Evolutionary conservation across 2,329 filamentous ascomycete species (phyloP).

Genomic region (Colletotrichum acutatum): DNA sequence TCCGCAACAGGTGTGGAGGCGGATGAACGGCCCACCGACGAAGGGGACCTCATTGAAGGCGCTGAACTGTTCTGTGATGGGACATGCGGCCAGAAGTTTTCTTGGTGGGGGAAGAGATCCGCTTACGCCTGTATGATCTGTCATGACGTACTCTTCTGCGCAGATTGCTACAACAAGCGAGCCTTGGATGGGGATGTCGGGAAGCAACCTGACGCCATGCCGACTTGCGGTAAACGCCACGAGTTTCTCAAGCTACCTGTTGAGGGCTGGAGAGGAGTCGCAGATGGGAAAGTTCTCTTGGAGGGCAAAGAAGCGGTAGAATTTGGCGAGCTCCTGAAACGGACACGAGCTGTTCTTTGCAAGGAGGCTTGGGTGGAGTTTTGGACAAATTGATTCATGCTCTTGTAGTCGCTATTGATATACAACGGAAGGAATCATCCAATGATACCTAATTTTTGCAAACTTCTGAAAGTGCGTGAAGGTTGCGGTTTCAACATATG

Average conservation of each 20-base stretch:
- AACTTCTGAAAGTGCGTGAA: too few species aligned
- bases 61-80: constrained; percentile 30
- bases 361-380: constrained; percentile 25
- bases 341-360: constrained; percentile 36
- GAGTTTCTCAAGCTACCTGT: constrained; percentile 38
- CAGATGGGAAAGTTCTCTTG: constrained; percentile 37
- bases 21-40: constrained; percentile 4
- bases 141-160: constrained; percentile 37
- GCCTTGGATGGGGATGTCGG: constrained; percentile 16
- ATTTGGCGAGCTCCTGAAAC: constrained; percentile 35
- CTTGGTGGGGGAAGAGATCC: constrained; percentile 35
- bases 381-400: neutral
- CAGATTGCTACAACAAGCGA: constrained; percentile 36
- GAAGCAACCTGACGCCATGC: neutral
- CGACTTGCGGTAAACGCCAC: constrained; percentile 37
- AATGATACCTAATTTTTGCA: too few species aligned
- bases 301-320: constrained; percentile 33
- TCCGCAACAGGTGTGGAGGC: neutral
- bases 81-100: constrained; percentile 32
- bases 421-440: too few species aligned
- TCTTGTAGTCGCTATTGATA: too few species aligned
- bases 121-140: constrained; percentile 39
- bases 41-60: constrained; percentile 30
- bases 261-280: constrained; percentile 40
- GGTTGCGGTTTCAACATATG: too few species aligned